These are phyloP conservation scores for Serendipita sp. DNA, from an alignment of 768 basidiomycete genomes.

Conservation along the genomic window DNA sequence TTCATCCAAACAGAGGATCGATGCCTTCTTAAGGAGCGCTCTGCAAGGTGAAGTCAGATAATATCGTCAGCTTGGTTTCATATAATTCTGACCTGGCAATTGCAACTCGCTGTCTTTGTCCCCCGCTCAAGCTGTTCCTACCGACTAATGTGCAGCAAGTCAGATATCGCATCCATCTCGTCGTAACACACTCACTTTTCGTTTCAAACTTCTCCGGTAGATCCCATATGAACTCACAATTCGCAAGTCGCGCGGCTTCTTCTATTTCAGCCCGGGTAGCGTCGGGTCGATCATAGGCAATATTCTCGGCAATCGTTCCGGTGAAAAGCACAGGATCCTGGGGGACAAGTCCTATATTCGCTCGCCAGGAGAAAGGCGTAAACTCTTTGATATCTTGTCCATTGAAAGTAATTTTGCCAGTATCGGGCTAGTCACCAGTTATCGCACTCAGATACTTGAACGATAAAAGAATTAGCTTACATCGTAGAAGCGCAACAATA, in stretches of 20 bases:
- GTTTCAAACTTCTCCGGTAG: constrained; percentile 93
- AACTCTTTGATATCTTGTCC: constrained; percentile 87
- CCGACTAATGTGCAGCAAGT: constrained; percentile 32
- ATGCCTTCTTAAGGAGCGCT: constrained; percentile 76
- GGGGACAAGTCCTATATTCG: constrained; percentile 82
- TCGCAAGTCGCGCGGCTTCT: constrained; percentile 74
- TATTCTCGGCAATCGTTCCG: constrained; percentile 89
- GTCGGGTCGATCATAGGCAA: constrained; percentile 65
- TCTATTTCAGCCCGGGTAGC: constrained; percentile 76
- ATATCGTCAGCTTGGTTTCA: constrained; percentile 23
- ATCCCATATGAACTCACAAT: constrained; percentile 92
- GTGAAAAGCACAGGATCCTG: constrained; percentile 83
- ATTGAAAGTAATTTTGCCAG: constrained; percentile 69
- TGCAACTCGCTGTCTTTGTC: constrained; percentile 66
- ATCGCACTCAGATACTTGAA: no score
- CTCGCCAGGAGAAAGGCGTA: constrained; percentile 71
- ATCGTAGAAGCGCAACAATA: constrained; percentile 80
- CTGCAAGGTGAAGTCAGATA: constrained; percentile 24
- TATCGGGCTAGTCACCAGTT: constrained; percentile 29
- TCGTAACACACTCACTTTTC: constrained; percentile 40
- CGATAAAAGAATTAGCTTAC: constrained; percentile 12
- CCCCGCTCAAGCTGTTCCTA: constrained; percentile 54
- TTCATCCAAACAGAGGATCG: constrained; percentile 78
- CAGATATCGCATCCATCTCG: not conserved
- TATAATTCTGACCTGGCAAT: constrained; percentile 30